Percentiles rank a stretch among this genome's conserved stretches.
Conservation (phyloP, 1,284 basidiomycete genomes). For the Leccinum proliferum region DNA sequence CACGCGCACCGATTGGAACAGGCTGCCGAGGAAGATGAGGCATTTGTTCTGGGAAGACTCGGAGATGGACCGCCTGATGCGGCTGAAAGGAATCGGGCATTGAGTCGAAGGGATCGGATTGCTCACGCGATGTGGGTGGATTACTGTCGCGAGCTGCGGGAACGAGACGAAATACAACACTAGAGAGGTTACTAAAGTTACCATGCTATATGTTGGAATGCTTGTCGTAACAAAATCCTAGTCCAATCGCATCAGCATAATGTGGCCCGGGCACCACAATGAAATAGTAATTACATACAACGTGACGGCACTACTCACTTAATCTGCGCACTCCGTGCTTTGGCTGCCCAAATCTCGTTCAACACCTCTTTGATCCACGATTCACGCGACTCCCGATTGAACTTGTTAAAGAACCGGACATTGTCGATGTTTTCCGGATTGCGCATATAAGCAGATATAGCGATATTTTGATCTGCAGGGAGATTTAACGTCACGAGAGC, state of each 20-base stretch:
- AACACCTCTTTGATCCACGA: not conserved
- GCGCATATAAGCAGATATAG: conserved; percentile 2
- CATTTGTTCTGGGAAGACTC: not conserved
- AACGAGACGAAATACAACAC: not conserved
- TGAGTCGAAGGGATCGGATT: conserved; percentile 9
- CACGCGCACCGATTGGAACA: not conserved
- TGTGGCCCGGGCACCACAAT: not conserved
- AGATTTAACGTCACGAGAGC: not conserved
- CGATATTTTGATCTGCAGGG: not conserved
- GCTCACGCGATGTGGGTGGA: conserved; percentile 15
- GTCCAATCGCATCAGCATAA: not conserved
- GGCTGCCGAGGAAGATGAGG: not conserved
- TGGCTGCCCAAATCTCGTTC: not conserved
- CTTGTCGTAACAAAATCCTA: not conserved
- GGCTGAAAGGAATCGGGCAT: not conserved
- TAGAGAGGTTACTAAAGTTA: not conserved
- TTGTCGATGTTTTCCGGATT: not conserved
- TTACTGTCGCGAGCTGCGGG: not conserved
- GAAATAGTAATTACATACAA: not conserved
- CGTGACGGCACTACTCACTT: not conserved
- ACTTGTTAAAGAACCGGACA: not conserved
- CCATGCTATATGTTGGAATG: not conserved
- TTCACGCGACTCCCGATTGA: not conserved
- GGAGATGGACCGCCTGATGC: conserved; percentile 4
- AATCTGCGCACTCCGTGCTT: not conserved